Evolutionary conservation across 2,329 filamentous ascomycete genomes (phyloP), one percentile per base, ranked within the genome.

Genomic region (Simplicillium aogashimaense): DNA sequence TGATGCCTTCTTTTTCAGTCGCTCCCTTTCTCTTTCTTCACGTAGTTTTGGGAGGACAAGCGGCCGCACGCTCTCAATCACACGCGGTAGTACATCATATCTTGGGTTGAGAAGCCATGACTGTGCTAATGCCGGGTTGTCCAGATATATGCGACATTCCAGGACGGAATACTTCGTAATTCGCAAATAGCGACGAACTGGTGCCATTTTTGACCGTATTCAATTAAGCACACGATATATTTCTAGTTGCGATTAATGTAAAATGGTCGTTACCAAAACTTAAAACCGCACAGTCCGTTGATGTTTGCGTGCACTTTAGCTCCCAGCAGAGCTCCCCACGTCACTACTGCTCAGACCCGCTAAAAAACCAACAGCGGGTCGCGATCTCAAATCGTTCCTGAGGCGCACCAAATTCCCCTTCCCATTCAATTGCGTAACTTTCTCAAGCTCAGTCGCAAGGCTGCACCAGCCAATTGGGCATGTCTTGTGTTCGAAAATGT

Each of bases 81-180:
- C 81, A 47, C 82, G 83, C 31, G 83, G 80, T 12, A 98, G 74
- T 13, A 90, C 75, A 3, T 85, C 79, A 50, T 88, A 71, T 47
- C 81, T 78, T 29, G 83, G 73, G 52, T 84, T 83, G 48, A 95
- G 74, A 14, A 98, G 76, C 80, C 94, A 95, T 54, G 82, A 81
- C 48, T 86, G 77, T 17, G 79, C 78, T 45, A 95, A 78, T 11
- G 83, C 78, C 1, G 92, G 92, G 52, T 90, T 89, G 48, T 97
- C 90, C 36, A 95, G 78, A 61, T 97, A 97, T 50, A 98, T 92
- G 48, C 89, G 88, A 48, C 86, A 88, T 71, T 98, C 92, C n/a
- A 98, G 74, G 28, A 95, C 88, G 4, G 90, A 95, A 60, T 87
- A 86, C 57, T 90, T 89, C 41, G 85, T 90, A 51, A 97, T 94